Evolutionary conservation across 257 asterid genomes (phyloP).

Genomic region (Solanum clarkiae): DNA sequence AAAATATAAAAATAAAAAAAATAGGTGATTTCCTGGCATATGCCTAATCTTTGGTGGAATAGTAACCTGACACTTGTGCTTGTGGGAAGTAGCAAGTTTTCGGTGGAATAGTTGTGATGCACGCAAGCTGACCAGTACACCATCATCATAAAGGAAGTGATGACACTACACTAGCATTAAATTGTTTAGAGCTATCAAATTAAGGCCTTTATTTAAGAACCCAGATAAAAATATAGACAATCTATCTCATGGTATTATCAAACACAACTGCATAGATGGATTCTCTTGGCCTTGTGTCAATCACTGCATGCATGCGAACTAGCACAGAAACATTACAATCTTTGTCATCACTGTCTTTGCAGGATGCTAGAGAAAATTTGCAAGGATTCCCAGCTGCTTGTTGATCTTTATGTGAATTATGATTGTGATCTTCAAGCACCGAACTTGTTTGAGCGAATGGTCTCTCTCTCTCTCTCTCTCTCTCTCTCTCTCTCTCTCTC

Average conservation of each 20-base stretch:
- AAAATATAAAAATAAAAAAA: neutral
- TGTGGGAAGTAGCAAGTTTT: neutral
- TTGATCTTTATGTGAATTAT: conserved; percentile 90
- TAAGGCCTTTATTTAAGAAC: neutral
- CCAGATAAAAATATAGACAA: neutral
- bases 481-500: neutral
- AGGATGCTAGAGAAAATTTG: conserved; percentile 97
- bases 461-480: conserved; percentile 15
- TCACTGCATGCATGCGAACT: neutral
- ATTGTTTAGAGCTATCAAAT: neutral
- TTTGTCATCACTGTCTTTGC: conserved; percentile 14
- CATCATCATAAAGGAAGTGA: neutral
- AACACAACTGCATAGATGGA: neutral
- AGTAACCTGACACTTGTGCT: neutral
- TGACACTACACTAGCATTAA: neutral
- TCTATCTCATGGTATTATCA: neutral
- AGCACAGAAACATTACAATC: neutral
- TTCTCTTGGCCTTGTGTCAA: neutral
- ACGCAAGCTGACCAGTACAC: neutral
- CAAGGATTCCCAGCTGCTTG: conserved; percentile 95
- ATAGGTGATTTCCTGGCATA: neutral
- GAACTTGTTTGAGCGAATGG: conserved; percentile 89
- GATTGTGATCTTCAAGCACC: conserved; percentile 99
- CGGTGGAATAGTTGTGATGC: neutral
- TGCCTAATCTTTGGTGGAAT: neutral